Base-by-base conservation (phyloP, 1,284 basidiomycete genomes). In the Blastosporella zonata region DNA sequence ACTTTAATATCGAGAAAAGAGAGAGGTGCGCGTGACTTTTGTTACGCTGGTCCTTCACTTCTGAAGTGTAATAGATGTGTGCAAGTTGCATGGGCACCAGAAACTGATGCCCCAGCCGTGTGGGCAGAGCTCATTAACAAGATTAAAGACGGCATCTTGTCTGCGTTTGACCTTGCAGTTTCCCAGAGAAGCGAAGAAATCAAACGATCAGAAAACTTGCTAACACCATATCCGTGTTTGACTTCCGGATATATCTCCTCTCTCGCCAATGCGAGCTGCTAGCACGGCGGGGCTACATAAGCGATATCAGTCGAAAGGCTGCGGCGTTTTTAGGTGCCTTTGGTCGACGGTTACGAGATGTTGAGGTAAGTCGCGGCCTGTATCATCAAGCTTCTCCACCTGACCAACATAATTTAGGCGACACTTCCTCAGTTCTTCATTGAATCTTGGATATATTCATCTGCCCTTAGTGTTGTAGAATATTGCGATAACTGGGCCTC, bases 401-500 rank as follows among this genome's bases (percentile, higher is more conserved):
- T 50, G 38, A 51, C 15, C 47, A 8, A 49, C 39, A 61, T 56
- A 54, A 49, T 33, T 22, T 54, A 94, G 87, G 69, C 69, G 29
- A 76, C 77, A 3, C 73, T 97, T n/a, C 84, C 90, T 1, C 70
- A 72, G 17, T 81, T 84, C 60, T 97, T 97, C 61, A 75, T 97
- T 33, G 92, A 97, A 65, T 88, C 90, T 0, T 99, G 97, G 96
- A 89, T 82, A 18, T 98, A 93, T 66, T 93, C 90, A 8, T 93
- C 93, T 1, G 87, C 93, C 18, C 73, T 96, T 46, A 93, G 90
- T 58, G 84, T 90, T 35, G 84, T 96, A 10, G 85, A 92, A 15
- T 85, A 88, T 59, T 93, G 88, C 59, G 89, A 94, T 59, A 69
- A 72, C 3, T 95, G 92, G 91, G 78, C 80, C 34, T 66, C 68